Evolutionary conservation across 1,139 yeast genomes (phyloP).

Genomic region (Pichia terricola): DNA sequence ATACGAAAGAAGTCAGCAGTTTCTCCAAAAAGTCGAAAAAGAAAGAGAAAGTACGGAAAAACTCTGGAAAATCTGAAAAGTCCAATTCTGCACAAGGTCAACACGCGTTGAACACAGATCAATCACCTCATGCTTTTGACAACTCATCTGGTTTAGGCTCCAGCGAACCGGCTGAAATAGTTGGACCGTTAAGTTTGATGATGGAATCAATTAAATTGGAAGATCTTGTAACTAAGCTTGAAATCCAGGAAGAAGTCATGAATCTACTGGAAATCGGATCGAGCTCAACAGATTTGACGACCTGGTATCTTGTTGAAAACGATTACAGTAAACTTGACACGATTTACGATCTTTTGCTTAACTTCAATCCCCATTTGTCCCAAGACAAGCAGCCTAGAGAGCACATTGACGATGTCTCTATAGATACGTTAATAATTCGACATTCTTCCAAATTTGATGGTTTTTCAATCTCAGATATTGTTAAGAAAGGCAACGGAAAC

Average conservation of each 20-base stretch:
- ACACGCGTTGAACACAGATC: too few species aligned
- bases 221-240: not conserved
- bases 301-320: slow-evolving; percentile 10
- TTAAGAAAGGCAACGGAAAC: not conserved
- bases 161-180: too few species aligned
- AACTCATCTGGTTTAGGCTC: too few species aligned
- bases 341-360: slow-evolving; percentile 26
- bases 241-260: not conserved
- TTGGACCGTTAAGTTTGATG: too few species aligned
- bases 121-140: too few species aligned
- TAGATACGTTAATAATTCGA: not conserved
- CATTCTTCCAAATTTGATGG: not conserved
- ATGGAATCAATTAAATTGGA: not conserved
- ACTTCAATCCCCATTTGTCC: slow-evolving; percentile 7
- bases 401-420: not conserved
- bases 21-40: too few species aligned
- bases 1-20: too few species aligned
- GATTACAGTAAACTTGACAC: slow-evolving; percentile 23
- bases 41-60: too few species aligned
- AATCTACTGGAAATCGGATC: not conserved
- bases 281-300: not conserved
- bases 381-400: not conserved
- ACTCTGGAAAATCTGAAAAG: not conserved
- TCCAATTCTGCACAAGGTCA: not conserved
- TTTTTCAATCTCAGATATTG: not conserved